These are phyloP conservation scores for Hibiscus tridactylites DNA, from an alignment of 345 rosid species.

Conservation along the genomic window DNA sequence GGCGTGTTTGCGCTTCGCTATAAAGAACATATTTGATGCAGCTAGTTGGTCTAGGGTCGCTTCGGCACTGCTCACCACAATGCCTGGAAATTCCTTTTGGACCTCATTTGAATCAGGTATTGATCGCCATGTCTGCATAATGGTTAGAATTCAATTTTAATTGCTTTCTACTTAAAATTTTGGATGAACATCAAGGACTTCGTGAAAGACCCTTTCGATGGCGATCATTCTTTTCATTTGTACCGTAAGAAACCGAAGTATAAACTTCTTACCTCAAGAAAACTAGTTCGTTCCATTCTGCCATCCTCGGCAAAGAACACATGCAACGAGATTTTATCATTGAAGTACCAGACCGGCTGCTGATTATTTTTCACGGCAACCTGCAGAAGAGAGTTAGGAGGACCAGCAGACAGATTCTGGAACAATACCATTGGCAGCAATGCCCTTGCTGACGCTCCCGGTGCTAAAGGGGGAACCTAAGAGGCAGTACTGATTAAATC, in stretches of 20 bases:
- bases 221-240: neutral
- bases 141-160: neutral
- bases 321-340: slow-evolving; percentile 62
- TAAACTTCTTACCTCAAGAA: slow-evolving; percentile 77
- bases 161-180: neutral
- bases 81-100: slow-evolving; percentile 69
- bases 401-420: slow-evolving; percentile 79
- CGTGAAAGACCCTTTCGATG: neutral
- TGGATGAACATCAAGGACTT: neutral
- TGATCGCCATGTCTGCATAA: slow-evolving; percentile 85
- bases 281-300: slow-evolving; percentile 85
- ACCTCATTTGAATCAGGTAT: slow-evolving; percentile 89
- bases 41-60: slow-evolving; percentile 62
- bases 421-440: slow-evolving; percentile 79
- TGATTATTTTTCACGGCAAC: slow-evolving; percentile 94
- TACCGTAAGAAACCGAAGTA: neutral
- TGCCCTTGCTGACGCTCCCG: slow-evolving; percentile 62
- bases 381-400: slow-evolving; percentile 87
- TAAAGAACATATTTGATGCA: slow-evolving; percentile 78
- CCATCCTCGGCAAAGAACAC: slow-evolving; percentile 82
- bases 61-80: slow-evolving; percentile 51
- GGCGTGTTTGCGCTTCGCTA: slow-evolving; percentile 90
- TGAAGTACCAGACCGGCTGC: slow-evolving; percentile 89
- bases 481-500: slow-evolving; percentile 11
- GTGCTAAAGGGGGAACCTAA: slow-evolving; percentile 79